Base-by-base conservation (phyloP, 805 yeast genomes). In the Jamesozyma spencerorum region DNA sequence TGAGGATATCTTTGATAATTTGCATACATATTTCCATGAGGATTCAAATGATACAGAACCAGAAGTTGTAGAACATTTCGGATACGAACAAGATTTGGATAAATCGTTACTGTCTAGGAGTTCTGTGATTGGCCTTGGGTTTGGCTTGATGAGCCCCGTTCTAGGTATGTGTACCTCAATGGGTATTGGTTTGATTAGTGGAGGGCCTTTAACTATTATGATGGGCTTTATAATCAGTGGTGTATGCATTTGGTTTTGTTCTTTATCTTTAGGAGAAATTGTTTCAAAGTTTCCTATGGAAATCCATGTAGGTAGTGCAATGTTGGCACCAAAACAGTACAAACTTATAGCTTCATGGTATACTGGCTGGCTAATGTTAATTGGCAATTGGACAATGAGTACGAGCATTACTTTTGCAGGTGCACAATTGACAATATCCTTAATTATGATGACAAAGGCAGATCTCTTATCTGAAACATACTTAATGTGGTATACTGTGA, bases 91-190 rank as follows among this genome's bases (percentile, higher is more conserved):
- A 54, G 83, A 79, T 35, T 63, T 84, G 44, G 77, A 75, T 44
- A 69, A 85, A 49, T 77, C 80, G 45, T 43, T 60, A 28, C 68
- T 83, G 41, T 78, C 85, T 0, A 79, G 81, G 10, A 66, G 77
- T 1, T 79, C 88, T 0, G 75, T 84, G 34, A 74, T 84, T 18
- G 94, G 92, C 3, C 63, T 84, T 18, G 90, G 92, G 0, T 82
- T 84, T 55, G 77, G 87, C 1, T 62, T 84, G 26, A 81, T 84
- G 88, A 84, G 85, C 32, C 88, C 85, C 0, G 90, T 88, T 0
- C 71, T 82, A 50, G 87, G 90, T 1, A 70, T 84, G 50, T 76
- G 86, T 8, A 76, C 85, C 3, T 81, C 87, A 1, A 66, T 84
- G 56, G 76, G 80, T 53, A 79, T 80, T 24, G 81, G 85, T 3